Conservation (phyloP, 2,329 filamentous ascomycete genomes). For the Xylariaceae sp. region DNA sequence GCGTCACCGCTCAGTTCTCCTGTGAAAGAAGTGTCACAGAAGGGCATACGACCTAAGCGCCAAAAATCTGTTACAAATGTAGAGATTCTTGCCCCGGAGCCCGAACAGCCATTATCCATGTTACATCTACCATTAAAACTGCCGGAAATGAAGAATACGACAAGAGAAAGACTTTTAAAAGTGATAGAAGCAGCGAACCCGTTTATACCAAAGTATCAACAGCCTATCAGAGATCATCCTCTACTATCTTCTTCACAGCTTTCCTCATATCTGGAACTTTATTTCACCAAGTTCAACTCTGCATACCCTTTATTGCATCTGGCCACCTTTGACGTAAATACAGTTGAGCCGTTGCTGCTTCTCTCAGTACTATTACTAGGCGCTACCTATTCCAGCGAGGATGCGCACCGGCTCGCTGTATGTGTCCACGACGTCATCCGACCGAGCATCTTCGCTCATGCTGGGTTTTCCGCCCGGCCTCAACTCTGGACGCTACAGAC, state of each 20-base stretch:
- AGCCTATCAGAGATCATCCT: slow-evolving; percentile 45
- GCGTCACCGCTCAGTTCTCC: not conserved
- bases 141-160: not conserved
- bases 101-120: slow-evolving; percentile 5
- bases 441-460: slow-evolving; percentile 55
- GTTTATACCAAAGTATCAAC: slow-evolving; percentile 42
- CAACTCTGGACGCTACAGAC: slow-evolving; percentile 59
- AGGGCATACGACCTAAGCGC: not conserved
- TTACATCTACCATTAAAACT: not conserved
- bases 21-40: not conserved
- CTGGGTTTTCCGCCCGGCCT: slow-evolving; percentile 54
- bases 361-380: slow-evolving; percentile 55
- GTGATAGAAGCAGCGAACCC: slow-evolving; percentile 48
- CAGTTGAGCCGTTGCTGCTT: slow-evolving; percentile 49
- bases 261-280: slow-evolving; percentile 55
- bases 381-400: slow-evolving; percentile 57
- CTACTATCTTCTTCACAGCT: slow-evolving; percentile 48
- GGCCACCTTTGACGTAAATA: slow-evolving; percentile 50
- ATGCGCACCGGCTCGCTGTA: slow-evolving; percentile 56
- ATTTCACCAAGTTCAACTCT: slow-evolving; percentile 58
- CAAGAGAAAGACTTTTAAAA: not conserved
- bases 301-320: slow-evolving; percentile 57
- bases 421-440: slow-evolving; percentile 59
- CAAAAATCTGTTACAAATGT: not conserved
- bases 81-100: slow-evolving; percentile 1